Evolutionary conservation across 345 rosid species (phyloP).

Genomic region (Bruguiera gymnorhiza): DNA sequence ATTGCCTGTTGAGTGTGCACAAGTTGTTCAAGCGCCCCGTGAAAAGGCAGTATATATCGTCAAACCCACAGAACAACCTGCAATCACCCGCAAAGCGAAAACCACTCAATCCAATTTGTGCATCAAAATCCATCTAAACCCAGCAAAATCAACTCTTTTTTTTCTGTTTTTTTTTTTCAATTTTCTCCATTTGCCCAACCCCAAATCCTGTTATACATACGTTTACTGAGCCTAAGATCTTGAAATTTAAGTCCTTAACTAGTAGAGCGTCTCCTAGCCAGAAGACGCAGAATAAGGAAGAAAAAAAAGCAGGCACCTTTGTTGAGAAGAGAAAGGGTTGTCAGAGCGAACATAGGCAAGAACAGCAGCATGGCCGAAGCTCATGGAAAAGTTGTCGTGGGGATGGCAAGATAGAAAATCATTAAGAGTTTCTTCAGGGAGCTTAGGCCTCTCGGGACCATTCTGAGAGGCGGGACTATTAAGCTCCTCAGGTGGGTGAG

Average conservation of each 20-base stretch:
- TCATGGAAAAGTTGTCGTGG: conserved; percentile 15
- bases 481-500: conserved; percentile 34
- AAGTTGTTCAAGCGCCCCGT: conserved; percentile 59
- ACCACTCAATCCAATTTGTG: too few relatives aligned
- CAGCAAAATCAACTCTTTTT: too few relatives aligned
- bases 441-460: conserved; percentile 16
- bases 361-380: conserved; percentile 24
- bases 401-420: conserved; percentile 24
- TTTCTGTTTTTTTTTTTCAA: too few relatives aligned
- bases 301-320: conserved; percentile 4
- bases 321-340: conserved; percentile 5
- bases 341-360: conserved; percentile 24
- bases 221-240: too few relatives aligned
- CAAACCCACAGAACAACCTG: conserved; percentile 39
- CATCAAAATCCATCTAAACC: too few relatives aligned
- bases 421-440: conserved; percentile 20
- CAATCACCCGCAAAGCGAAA: neutral
- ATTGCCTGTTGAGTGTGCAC: conserved; percentile 48
- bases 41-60: conserved; percentile 63
- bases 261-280: too few relatives aligned
- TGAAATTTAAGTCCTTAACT: neutral
- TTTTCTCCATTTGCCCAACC: too few relatives aligned
- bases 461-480: conserved; percentile 21
- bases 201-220: too few relatives aligned
- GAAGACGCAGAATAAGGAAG: too few relatives aligned